Evolutionary conservation across 2,329 filamentous ascomycete species (phyloP), one percentile per base, ranked within the genome.

Genomic region (Scedosporium aurantiacum): DNA sequence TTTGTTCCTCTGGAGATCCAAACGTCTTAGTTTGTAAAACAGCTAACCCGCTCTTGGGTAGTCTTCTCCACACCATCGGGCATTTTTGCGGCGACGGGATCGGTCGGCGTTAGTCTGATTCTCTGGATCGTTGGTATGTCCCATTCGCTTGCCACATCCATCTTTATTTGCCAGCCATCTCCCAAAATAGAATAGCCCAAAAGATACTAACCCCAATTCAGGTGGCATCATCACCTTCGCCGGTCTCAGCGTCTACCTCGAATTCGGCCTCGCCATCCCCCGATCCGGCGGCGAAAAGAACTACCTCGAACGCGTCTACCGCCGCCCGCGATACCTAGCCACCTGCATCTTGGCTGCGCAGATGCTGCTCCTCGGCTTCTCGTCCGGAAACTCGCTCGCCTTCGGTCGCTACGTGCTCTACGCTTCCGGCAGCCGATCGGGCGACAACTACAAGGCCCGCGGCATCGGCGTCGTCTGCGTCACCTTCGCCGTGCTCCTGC

Each of bases 241-340:
- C 64, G 83, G 83, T 23, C 74, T 86, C 12, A 80, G 79, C 61
- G 82, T 87, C 4, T 86, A 82, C 68, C 77, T 87, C 57, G 84
- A 86, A 66, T 86, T 85, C 65, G 84, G 83, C 25, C 76, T 83
- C 3, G 82, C 81, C 3, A 84, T 86, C 41, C 84, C 84, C 2
- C 75, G 80, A 41, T 84, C 81, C 14, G 84, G 84, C 14, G 84
- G 84, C 21, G 83, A 86, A 64, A 87, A 87, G 75, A 84, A 85
- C 69, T 87, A 87, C 67, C 79, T 87, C 14, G 84, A 87, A 67
- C 76, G 80, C n/a, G 80, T 83, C 16, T 86, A 85, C 71, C 76
- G 77, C 2, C 78, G 75, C 23, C 84, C 84, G 0, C 79, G 77
- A 62, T 84, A 84, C 69, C 70, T 87, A 1, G 79, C 82, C 0